Base-by-base conservation (phyloP, 345 rosid genomes). In the Salix udensis region DNA sequence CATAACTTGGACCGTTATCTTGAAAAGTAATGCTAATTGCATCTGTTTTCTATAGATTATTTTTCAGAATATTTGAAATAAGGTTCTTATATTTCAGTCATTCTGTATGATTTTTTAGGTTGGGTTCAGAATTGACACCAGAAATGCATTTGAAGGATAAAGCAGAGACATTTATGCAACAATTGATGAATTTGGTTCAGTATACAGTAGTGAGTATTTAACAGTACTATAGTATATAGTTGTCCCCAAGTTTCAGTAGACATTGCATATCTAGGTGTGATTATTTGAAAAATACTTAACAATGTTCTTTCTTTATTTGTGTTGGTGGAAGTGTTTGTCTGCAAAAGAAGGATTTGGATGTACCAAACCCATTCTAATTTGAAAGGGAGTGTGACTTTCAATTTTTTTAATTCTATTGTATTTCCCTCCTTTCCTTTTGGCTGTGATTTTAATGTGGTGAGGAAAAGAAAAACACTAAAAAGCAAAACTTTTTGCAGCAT, bases 1-100 rank as follows among this genome's bases (percentile, higher is more conserved):
- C 99, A 96, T 89, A 90, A 91, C 82, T 84, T 93, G 81, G 93
- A 93, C 50, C 98, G 99, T 37, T 93, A 90, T 79, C 93, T 96
- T 78, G 97, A 90, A 65, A 96, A 91, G 99, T 94, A 88, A 87
- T 83, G 78, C 30, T 18, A 37, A 72, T 68, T 21, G 39, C 79
- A 71, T 82, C 72, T 86, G 39, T 55, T 68, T 55, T 15, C 50
- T 81, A 74, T 74, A 69, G 78, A 52, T 74, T 68, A 6, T 30
- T 70, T 8, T 71, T 71, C 34, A 14, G 19, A 12, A 23, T 58
- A 65, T 30, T 37, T 52, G 31, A 21, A 52, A 44, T 24, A 7
- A 62, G 28, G 12, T 53, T 79, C 44, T 79, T 40, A 79, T 23
- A 60, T 72, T 80, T 76, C 73, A 73, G 65, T 72, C 69, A 62